Conservation (phyloP, 2,329 filamentous ascomycete species). For the Colletotrichum falcatum region DNA sequence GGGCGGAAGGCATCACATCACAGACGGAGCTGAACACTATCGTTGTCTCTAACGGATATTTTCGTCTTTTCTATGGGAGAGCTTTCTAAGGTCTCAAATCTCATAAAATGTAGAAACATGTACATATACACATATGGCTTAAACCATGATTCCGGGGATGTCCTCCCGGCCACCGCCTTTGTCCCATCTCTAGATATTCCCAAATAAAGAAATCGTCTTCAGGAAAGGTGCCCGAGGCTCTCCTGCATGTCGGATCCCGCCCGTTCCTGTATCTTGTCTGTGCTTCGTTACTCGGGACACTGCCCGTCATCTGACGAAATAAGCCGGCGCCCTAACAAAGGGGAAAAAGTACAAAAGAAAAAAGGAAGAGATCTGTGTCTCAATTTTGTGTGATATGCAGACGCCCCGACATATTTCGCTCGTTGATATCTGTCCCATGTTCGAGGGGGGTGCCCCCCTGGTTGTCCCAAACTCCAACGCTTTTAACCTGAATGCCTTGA, state of each 20-base stretch:
- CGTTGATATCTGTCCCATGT: neutral
- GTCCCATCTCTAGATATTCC: neutral
- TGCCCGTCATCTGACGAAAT: neutral
- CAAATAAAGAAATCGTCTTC: neutral
- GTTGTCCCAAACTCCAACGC: constrained; percentile 29
- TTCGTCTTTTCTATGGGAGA: neutral
- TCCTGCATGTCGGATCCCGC: neutral
- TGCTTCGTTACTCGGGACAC: neutral
- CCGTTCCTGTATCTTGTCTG: neutral
- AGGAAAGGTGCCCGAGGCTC: neutral
- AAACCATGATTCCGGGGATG: neutral
- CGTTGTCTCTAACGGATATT: neutral
- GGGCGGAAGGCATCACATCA: too few species aligned
- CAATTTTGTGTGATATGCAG: neutral
- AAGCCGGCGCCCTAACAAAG: neutral
- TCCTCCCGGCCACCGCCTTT: neutral
- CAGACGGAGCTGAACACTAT: too few species aligned
- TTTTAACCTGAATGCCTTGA: neutral
- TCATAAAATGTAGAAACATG: neutral
- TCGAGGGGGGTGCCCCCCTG: neutral
- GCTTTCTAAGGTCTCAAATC: neutral
- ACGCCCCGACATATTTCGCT: constrained; percentile 15
- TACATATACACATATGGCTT: neutral
- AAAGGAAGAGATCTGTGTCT: neutral
- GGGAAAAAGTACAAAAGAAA: neutral